Evolutionary conservation across 768 basidiomycete genomes (phyloP).

Genomic region (Saitozyma podzolica): DNA sequence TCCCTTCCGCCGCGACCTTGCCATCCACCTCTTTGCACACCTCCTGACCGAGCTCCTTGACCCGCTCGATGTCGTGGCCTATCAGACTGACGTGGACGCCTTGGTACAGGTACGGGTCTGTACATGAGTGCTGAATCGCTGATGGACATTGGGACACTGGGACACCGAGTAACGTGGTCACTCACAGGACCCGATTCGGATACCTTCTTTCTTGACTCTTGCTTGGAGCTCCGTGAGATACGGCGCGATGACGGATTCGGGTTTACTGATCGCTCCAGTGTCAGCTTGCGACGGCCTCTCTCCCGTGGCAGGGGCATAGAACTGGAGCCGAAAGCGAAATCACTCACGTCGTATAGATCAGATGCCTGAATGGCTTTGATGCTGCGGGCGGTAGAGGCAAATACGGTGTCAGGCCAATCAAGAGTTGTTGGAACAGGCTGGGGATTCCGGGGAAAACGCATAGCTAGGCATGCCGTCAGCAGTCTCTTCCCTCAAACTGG

Average conservation of each 20-base stretch:
- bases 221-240: slow-evolving; percentile 76
- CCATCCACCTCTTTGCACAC: slow-evolving; percentile 54
- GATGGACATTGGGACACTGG: no score
- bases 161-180: slow-evolving; percentile 18
- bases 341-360: slow-evolving; percentile 81
- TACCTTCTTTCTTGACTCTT: slow-evolving; percentile 69
- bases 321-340: no score
- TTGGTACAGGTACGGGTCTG: slow-evolving; percentile 50
- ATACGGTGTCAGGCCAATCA: slow-evolving; percentile 69
- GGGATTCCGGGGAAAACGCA: slow-evolving; percentile 94
- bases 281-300: neutral
- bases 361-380: slow-evolving; percentile 73
- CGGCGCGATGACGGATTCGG: slow-evolving; percentile 84
- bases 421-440: slow-evolving; percentile 74
- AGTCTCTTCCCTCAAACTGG: neutral
- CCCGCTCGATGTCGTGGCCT: slow-evolving; percentile 55
- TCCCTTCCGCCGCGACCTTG: slow-evolving; percentile 51
- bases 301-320: no score
- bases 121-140: slow-evolving; percentile 1
- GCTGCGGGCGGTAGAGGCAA: slow-evolving; percentile 74
- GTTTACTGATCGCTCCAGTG: slow-evolving; percentile 55
- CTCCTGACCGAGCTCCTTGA: slow-evolving; percentile 53
- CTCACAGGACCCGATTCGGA: slow-evolving; percentile 80
- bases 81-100: slow-evolving; percentile 72
- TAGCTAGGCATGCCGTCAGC: slow-evolving; percentile 52